These are phyloP conservation scores for Nepenthes gracilis DNA, from an alignment of 148 eudicot genomes.

Conservation along the genomic window DNA sequence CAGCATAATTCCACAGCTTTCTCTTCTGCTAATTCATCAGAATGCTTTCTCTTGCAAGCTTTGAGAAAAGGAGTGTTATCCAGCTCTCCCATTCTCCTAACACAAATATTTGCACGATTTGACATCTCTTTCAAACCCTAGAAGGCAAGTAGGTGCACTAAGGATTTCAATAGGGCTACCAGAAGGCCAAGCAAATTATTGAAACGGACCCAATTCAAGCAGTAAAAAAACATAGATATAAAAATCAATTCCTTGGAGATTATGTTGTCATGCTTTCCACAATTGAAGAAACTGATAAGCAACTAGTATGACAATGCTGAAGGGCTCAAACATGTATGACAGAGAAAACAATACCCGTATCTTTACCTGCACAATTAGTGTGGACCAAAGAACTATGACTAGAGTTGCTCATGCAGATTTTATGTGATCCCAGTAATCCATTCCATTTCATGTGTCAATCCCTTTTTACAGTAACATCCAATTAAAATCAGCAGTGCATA, in stretches of 20 bases:
- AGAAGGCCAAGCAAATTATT: slow-evolving; percentile 4
- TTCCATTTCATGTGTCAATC: too few relatives aligned
- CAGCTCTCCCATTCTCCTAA: slow-evolving; percentile 95
- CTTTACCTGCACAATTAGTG: too few relatives aligned
- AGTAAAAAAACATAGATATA: not conserved
- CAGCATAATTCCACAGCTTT: slow-evolving; percentile 75
- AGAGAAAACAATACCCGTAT: too few relatives aligned
- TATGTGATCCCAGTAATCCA: too few relatives aligned
- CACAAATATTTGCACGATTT: slow-evolving; percentile 35
- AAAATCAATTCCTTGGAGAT: not conserved
- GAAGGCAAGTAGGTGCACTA: slow-evolving; percentile 8
- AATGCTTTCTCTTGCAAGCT: slow-evolving; percentile 59
- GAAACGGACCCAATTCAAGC: not conserved
- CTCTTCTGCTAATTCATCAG: slow-evolving; percentile 60
- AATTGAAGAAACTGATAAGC: too few relatives aligned
- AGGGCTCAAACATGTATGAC: too few relatives aligned
- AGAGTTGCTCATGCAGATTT: too few relatives aligned
- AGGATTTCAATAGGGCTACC: not conserved
- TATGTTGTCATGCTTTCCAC: too few relatives aligned
- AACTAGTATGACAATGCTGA: too few relatives aligned
- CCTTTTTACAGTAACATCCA: too few relatives aligned
- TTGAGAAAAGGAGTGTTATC: slow-evolving; percentile 55
- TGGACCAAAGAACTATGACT: too few relatives aligned
- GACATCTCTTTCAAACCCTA: slow-evolving; percentile 69
- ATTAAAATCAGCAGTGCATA: too few relatives aligned